Percentiles rank a stretch among this genome's conserved stretches.
phyloP scores from a whole-genome alignment of 495 filamentous ascomycete species.

The Penicillium salamii region DNA sequence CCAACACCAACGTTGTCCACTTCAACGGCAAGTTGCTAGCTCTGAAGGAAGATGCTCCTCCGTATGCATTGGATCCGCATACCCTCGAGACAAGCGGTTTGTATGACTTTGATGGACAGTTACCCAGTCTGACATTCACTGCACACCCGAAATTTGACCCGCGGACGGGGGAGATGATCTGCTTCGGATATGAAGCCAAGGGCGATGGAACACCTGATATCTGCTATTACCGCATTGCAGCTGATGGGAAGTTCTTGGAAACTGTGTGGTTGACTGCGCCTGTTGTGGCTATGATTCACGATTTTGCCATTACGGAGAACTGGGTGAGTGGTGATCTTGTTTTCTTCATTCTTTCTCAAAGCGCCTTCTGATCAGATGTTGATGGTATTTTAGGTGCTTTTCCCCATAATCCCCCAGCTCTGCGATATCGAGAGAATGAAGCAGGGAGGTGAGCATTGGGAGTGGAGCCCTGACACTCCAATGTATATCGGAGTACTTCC shows the following conservation, averaged over 20 bases:
- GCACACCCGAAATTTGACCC: constrained; percentile 63
- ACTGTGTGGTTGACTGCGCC: constrained; percentile 50
- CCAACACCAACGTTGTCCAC: constrained; percentile 55
- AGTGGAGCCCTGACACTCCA: too few species aligned
- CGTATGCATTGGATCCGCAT: constrained; percentile 54
- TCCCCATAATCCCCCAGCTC: too few species aligned
- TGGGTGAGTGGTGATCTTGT: too few species aligned
- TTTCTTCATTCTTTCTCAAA: too few species aligned
- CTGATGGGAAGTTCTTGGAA: constrained; percentile 41
- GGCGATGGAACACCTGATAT: constrained; percentile 42
- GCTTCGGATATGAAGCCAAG: constrained; percentile 50
- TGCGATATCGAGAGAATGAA: too few species aligned
- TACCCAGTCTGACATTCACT: constrained; percentile 51
- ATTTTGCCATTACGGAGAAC: constrained; percentile 44
- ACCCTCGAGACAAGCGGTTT: constrained; percentile 53
- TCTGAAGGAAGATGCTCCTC: constrained; percentile 53
- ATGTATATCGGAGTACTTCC: too few species aligned
- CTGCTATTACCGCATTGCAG: constrained; percentile 43
- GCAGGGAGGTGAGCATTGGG: too few species aligned
- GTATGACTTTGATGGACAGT: constrained; percentile 57
- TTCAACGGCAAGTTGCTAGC: constrained; percentile 52
- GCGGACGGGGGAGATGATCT: constrained; percentile 53
- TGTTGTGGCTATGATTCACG: constrained; percentile 55
- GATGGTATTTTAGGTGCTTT: too few species aligned
- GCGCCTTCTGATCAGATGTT: too few species aligned